Evolutionary conservation across 78 protist genomes (phyloP).

Genomic region (Dictyostelium intermedium): DNA sequence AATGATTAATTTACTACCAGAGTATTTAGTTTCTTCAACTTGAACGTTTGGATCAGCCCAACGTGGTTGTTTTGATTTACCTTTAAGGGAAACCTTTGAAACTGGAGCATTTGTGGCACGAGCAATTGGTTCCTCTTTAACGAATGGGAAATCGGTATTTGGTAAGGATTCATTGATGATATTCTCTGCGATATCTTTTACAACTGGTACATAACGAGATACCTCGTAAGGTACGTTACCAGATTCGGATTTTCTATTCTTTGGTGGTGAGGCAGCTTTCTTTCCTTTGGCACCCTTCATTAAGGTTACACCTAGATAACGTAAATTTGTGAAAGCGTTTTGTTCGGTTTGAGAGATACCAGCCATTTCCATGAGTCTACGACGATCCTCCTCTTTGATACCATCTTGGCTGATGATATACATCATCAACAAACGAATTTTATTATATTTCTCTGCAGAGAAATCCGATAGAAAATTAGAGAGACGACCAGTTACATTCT

Average conservation of each 20-base stretch:
- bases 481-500: constrained; percentile 39
- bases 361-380: constrained; percentile 73
- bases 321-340: constrained; percentile 64
- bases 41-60: constrained; percentile 74
- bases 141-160: constrained; percentile 58
- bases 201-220: constrained; percentile 76
- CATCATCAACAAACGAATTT: constrained; percentile 78
- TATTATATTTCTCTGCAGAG: constrained; percentile 12
- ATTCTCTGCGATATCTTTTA: constrained; percentile 62
- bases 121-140: constrained; percentile 56
- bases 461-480: constrained; percentile 25
- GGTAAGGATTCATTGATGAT: constrained; percentile 16
- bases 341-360: constrained; percentile 69
- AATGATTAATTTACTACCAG: constrained; percentile 64
- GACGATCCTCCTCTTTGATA: constrained; percentile 72
- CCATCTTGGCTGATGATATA: constrained; percentile 87
- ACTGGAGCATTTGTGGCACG: constrained; percentile 4
- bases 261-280: constrained; percentile 12
- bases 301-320: constrained; percentile 73
- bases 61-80: constrained; percentile 60
- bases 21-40: constrained; percentile 51
- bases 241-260: constrained; percentile 44
- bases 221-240: constrained; percentile 80
- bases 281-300: constrained; percentile 79
- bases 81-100: constrained; percentile 62